Evolutionary conservation across 257 asterid genomes (phyloP), one percentile per base, ranked within the genome.

Genomic region (Solanum chiquidenum): DNA sequence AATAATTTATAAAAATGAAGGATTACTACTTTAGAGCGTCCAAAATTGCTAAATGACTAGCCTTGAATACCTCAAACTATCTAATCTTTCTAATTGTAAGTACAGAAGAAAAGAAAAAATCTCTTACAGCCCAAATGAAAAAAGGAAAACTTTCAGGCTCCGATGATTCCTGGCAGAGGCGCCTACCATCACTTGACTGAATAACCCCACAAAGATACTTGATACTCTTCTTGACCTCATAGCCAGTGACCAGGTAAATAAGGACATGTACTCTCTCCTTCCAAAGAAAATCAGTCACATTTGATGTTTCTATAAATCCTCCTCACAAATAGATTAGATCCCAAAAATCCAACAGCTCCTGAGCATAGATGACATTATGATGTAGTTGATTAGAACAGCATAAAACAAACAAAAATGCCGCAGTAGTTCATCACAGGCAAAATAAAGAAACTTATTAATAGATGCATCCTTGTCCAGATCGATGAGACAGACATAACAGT

Each of bases 231-330:
- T 83, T 73, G 66, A 60, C 76, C 80, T 72, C 87, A 44, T 46
- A 33, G 46, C 85, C 35, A 29, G 82, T 25, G 34, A 49, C 83
- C 11, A 62, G 62, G 83, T 35, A 37, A 52, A 52, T 49, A 33
- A 42, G 87, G 82, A 88, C 88, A 42, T n/a, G 25, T 29, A 34
- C 85, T 82, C 52, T 52, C 44, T 68, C 74, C 64, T 68, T 79
- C 12, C 29, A 31, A 52, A 44, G 37, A 33, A 86, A 87, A 89
- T 86, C 91, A 96, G 91, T 97, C 98, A 77, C 98, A 93, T 91
- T 97, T 97, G 93, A 97, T 97, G 94, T 97, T 97, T 88, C 95
- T 90, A 95, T 97, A 97, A 88, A 97, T 97, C 94, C 98, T 95
- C 94, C 98, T 91, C 84, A 97, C 99, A 62, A 97, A 97, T 87